Base-by-base conservation (phyloP, 2,329 filamentous ascomycete species). In the Trichoderma gracile region DNA sequence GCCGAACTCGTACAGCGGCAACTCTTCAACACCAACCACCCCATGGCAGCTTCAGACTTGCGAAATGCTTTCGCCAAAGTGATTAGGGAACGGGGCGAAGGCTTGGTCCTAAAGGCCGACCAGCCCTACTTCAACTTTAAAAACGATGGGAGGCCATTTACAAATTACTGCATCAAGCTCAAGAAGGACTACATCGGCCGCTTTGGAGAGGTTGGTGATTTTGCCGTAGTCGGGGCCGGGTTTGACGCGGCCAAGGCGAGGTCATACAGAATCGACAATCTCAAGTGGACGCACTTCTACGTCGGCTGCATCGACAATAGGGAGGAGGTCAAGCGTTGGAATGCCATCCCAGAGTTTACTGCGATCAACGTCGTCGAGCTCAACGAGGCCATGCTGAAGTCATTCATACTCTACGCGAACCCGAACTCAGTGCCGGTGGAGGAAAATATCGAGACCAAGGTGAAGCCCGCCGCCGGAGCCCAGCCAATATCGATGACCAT, bases 111-210 rank as follows among this genome's bases (percentile, higher is more conserved):
- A 56, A 97, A 96, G 75, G 86, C 89, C 0, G 87, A 92, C 65
- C 86, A 90, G 25, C 87, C 92, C 0, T 97, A 96, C 72, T 91
- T 96, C 67, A 79, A 85, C 63, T 85, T 82, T 68, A 72, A 67
- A 33, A 71, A 71, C 50, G 70, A 68, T 52, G 69, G 70, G 47
- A 69, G 77, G 69, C 67, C 80, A 33, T 79, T 78, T 65, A 72
- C 75, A 3, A 79, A 79, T 15, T 81, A 78, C 64, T 89, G 87
- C 73, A 91, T 97, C 71, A 97, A 97, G 76, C 76, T 97, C 47
- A 97, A 97, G 75, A 92, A 92, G 71, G 91, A 95, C 71, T 96
- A 96, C 70, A 77, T 96, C 43, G 81, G 84, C 27, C 86, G 86
- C 3, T 86, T 94, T 72, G 92, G 92, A 0, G 93, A 96, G 66